phyloP scores from a whole-genome alignment of 331 rosid species.

The Cydonia oblonga region DNA sequence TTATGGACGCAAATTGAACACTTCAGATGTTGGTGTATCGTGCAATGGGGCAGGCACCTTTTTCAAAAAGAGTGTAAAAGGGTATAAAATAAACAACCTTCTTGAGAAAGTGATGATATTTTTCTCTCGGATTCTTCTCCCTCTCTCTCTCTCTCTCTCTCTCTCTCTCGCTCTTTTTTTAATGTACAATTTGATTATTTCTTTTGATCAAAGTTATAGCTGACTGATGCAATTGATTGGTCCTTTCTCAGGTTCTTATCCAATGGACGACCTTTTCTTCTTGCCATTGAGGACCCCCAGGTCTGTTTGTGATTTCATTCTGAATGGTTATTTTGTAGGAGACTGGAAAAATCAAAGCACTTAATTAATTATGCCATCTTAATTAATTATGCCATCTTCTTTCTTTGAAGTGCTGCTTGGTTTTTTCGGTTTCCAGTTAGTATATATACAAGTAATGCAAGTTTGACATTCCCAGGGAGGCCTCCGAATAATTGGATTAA shows the following conservation, averaged over 20 bases:
- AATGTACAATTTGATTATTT: background rate
- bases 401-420: background rate
- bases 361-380: background rate
- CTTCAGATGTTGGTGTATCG: constrained; percentile 88
- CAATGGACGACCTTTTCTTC: constrained; percentile 46
- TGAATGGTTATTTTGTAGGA: background rate
- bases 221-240: background rate
- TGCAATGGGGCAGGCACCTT: constrained; percentile 68
- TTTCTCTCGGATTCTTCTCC: background rate
- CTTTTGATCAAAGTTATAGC: background rate
- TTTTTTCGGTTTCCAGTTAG: background rate
- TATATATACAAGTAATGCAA: background rate
- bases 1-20: constrained; percentile 86
- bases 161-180: too few relatives aligned
- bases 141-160: too few relatives aligned
- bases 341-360: background rate
- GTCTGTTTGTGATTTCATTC: constrained; percentile 24
- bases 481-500: background rate
- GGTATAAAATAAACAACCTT: constrained; percentile 35
- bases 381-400: background rate
- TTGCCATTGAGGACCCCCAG: constrained; percentile 95
- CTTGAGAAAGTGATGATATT: background rate
- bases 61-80: constrained; percentile 58
- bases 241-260: constrained; percentile 41
- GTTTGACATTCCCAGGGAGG: background rate